Conservation (phyloP, 2,329 filamentous ascomycete species). For the Diaporthe eres region DNA sequence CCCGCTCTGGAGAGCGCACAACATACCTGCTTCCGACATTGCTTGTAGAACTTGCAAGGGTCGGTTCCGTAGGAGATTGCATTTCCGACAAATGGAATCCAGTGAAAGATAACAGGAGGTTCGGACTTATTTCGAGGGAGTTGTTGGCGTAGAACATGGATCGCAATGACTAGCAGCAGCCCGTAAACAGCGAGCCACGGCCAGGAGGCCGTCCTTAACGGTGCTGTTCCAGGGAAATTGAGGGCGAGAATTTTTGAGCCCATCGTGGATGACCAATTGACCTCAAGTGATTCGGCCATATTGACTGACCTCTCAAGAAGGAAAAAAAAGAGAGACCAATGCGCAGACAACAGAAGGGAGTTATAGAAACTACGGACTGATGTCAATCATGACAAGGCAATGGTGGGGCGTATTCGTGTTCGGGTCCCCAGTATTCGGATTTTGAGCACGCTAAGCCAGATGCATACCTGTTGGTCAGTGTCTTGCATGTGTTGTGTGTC, state of each 20-base stretch:
- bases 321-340: not conserved
- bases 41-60: slow-evolving; percentile 8
- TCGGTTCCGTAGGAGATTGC: slow-evolving; percentile 19
- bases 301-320: not conserved
- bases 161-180: slow-evolving; percentile 4
- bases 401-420: slow-evolving; percentile 23
- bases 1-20: not conserved
- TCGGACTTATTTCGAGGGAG: slow-evolving; percentile 22
- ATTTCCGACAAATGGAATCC: slow-evolving; percentile 20
- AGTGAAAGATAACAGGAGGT: slow-evolving; percentile 20
- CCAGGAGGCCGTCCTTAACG: not conserved
- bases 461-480: not conserved
- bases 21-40: slow-evolving; percentile 25
- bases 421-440: slow-evolving; percentile 22
- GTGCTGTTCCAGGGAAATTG: not conserved
- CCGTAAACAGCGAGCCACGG: slow-evolving; percentile 9
- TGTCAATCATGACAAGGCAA: not conserved
- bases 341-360: not conserved
- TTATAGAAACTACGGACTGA: slow-evolving; percentile 15
- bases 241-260: slow-evolving; percentile 9
- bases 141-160: slow-evolving; percentile 28
- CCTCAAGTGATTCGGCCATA: not conserved
- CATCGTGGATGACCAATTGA: slow-evolving; percentile 10
- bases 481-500: not conserved
- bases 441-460: slow-evolving; percentile 15